Percentiles rank a stretch among this genome's conserved stretches.
These are phyloP conservation scores for Francoa sonchifolia DNA, from an alignment of 441 rosid species.

Conservation along the genomic window DNA sequence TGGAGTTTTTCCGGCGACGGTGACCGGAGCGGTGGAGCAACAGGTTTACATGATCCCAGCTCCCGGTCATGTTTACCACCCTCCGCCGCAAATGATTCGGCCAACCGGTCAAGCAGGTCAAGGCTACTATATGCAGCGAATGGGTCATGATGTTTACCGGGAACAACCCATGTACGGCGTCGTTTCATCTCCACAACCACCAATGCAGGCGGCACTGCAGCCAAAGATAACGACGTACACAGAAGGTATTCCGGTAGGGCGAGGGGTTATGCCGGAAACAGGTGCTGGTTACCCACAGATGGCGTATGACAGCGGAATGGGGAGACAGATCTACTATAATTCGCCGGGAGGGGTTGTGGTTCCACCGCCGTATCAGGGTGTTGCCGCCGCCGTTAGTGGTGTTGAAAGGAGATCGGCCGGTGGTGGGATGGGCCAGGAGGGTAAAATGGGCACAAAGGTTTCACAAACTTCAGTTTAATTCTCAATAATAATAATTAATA, in stretches of 20 bases:
- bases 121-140: constrained; percentile 14
- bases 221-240: background rate
- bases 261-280: background rate
- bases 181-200: background rate
- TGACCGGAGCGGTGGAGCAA: constrained; percentile 35
- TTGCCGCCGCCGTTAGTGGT: background rate
- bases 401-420: too few relatives aligned
- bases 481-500: too few relatives aligned
- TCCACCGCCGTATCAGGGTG: background rate
- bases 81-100: constrained; percentile 39
- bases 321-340: background rate
- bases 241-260: background rate
- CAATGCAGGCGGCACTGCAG: background rate
- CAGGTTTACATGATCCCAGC: constrained; percentile 52
- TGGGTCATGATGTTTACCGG: background rate
- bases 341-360: background rate
- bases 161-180: background rate
- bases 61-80: constrained; percentile 41
- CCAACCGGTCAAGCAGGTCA: constrained; percentile 41
- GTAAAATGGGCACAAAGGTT: too few relatives aligned
- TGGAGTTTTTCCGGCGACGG: constrained; percentile 28
- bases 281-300: background rate
- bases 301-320: background rate
- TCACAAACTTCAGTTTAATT: too few relatives aligned
- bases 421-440: too few relatives aligned